phyloP scores from a whole-genome alignment of 2,329 filamentous ascomycete species.

The Pseudogymnoascus sp. region DNA sequence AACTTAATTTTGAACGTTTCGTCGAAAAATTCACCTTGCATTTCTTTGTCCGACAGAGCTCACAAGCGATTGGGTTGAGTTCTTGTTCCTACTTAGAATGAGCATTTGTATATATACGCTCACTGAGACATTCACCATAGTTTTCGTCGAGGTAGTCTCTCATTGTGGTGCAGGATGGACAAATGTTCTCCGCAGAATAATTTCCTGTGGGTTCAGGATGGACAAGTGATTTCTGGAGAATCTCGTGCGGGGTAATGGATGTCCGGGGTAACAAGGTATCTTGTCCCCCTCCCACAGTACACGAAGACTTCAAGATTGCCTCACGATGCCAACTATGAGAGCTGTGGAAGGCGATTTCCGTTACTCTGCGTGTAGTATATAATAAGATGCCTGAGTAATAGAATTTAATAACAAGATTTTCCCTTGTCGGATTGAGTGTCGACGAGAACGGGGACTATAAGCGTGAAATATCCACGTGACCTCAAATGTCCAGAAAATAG shows the following conservation, averaged over 20 bases:
- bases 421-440: not conserved
- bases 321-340: not conserved
- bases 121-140: not conserved
- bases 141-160: not conserved
- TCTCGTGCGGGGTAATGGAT: not conserved
- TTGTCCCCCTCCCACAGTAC: not conserved
- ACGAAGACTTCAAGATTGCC: not conserved
- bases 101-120: not conserved
- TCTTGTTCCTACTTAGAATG: not conserved
- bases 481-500: not conserved
- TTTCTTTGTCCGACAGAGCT: conserved; percentile 8
- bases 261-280: not conserved
- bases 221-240: not conserved
- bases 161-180: not conserved
- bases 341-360: not conserved
- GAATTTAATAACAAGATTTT: not conserved
- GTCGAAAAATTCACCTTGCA: not conserved
- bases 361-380: not conserved
- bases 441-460: not conserved
- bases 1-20: not conserved
- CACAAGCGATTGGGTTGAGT: conserved; percentile 8
- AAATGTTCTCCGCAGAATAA: not conserved
- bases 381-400: not conserved
- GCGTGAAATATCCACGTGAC: not conserved
- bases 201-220: not conserved